These are phyloP conservation scores for Lentinula sp. DNA, from an alignment of 768 basidiomycete species.

Conservation along the genomic window DNA sequence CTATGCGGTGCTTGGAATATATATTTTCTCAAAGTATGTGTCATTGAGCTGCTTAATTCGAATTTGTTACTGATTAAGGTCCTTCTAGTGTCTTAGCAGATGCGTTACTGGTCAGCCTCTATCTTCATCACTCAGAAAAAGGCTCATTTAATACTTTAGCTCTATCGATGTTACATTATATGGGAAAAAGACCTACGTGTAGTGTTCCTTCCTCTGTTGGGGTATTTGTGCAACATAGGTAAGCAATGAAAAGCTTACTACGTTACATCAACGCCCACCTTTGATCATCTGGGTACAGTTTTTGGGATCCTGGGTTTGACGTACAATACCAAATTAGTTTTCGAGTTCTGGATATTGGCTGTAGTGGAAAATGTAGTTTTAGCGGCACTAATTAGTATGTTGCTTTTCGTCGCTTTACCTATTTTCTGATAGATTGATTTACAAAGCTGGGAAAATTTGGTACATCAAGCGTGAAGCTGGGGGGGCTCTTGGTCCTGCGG, in stretches of 20 bases:
- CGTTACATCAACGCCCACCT: not conserved
- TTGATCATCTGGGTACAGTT: not conserved
- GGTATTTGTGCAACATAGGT: slow-evolving; percentile 9
- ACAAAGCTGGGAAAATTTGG: not conserved
- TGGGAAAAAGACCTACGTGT: slow-evolving; percentile 11
- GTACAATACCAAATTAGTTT: not conserved
- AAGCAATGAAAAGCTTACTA: not conserved
- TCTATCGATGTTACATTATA: slow-evolving; percentile 16
- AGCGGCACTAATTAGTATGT: not conserved
- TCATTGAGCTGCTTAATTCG: not conserved
- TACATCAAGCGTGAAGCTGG: not conserved
- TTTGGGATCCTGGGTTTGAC: not conserved
- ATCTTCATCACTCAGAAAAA: not conserved
- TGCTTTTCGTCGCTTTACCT: not conserved
- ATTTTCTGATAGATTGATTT: too few relatives aligned
- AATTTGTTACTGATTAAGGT: not conserved
- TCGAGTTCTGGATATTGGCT: not conserved
- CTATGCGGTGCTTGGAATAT: not conserved
- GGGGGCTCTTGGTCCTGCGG: not conserved
- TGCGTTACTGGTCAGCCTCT: not conserved
- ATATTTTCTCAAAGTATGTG: not conserved
- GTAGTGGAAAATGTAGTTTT: not conserved
- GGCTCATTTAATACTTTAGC: slow-evolving; percentile 10
- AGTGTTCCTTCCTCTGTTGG: slow-evolving; percentile 10
- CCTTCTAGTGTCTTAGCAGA: not conserved